Base-by-base conservation (phyloP, 805 yeast genomes). In the Nakazawaea pomicola region DNA sequence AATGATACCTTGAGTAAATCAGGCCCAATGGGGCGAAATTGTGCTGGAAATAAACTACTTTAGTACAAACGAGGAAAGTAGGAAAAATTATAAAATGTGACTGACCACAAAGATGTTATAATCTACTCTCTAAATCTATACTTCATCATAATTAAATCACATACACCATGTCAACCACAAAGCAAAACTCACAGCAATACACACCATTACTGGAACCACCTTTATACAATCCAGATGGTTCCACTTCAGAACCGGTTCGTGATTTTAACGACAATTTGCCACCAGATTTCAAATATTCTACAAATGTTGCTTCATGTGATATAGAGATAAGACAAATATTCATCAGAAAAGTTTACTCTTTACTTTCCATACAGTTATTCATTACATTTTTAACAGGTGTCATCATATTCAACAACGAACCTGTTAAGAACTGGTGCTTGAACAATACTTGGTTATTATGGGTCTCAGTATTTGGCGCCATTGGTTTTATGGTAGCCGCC, bases 201-300 rank as follows among this genome's bases (percentile, higher is more conserved):
- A 41, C 37, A 11, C 44, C 44, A 6, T 6, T 32, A 15, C 16
- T n/a, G 10, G 44, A 29, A 20, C 44, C 44, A 6, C 44, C 44
- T 15, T 31, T 32, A 12, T 41, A 41, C 24, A 41, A 36, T 20
- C 38, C 36, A 6, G 44, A 36, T 32, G 38, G 40, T 17, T 32
- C 40, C 8, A 12, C 38, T 27, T 32, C 40, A 15, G 37, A 28
- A 29, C 41, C 33, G 8, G 39, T 20, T 7, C 33, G 44, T 25
- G 40, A 41, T 20, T 41, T 41, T 27, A 28, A 36, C 23, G 44
- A 41, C 28, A 60, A 62, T 47, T 54, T 74, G 35, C 81, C 83
- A 4, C 84, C 87, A 50, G 95, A 86, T 60, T 88, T 87, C 75
- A 88, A 87, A 58, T 86, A 81, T 60, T 76, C 83, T 27, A 83